phyloP scores from a whole-genome alignment of 2,329 filamentous ascomycete genomes.

The Ilyonectria destructans region DNA sequence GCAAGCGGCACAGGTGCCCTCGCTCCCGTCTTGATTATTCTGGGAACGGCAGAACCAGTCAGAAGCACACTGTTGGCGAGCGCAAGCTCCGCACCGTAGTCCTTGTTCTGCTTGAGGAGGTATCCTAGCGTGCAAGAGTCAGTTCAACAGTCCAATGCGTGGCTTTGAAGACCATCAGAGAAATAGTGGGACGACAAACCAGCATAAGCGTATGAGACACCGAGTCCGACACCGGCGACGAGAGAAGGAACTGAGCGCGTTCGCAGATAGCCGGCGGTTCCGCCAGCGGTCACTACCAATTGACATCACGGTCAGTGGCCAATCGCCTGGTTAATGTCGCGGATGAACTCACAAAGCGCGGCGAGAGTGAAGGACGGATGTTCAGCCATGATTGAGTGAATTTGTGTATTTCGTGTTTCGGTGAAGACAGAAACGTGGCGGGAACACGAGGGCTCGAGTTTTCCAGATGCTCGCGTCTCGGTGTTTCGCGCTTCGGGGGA shows the following conservation, averaged over 20 bases:
- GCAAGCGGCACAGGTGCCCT: constrained; percentile 56
- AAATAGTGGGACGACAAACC: constrained; percentile 17
- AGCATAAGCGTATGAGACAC: constrained; percentile 46
- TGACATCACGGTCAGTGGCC: background rate
- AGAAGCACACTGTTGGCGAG: constrained; percentile 58
- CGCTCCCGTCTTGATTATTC: constrained; percentile 58
- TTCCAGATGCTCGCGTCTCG: background rate
- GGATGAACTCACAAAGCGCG: constrained; percentile 53
- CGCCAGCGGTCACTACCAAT: constrained; percentile 43
- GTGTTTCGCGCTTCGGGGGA: background rate
- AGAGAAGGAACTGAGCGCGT: constrained; percentile 49
- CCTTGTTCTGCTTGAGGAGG: constrained; percentile 60
- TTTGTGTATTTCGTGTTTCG: background rate
- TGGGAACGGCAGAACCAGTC: constrained; percentile 56
- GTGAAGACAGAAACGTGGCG: background rate
- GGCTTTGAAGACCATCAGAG: background rate
- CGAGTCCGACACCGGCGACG: constrained; percentile 46
- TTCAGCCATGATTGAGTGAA: constrained; percentile 54
- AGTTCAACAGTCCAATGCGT: background rate
- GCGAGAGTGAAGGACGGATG: constrained; percentile 61
- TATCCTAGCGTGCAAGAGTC: constrained; percentile 51
- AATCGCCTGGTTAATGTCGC: rapidly evolving
- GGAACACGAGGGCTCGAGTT: background rate
- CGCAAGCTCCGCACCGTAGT: constrained; percentile 60
- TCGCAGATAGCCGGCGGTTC: constrained; percentile 45